These are phyloP conservation scores for Neurospora tetraspora DNA, from an alignment of 495 filamentous ascomycete genomes.

Conservation along the genomic window DNA sequence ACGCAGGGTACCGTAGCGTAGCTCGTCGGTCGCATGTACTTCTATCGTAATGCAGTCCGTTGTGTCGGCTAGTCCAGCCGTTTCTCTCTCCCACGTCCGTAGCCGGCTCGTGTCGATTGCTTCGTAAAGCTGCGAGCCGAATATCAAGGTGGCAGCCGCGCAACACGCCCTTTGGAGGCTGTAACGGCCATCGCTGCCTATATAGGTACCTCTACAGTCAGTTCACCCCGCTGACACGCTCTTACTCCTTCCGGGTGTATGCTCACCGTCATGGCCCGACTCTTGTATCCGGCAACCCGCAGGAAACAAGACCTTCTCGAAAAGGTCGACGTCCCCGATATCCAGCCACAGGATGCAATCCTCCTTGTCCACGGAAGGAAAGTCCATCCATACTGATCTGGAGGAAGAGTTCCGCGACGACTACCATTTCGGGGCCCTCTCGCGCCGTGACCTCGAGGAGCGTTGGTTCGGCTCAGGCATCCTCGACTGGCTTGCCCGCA, in stretches of 20 bases:
- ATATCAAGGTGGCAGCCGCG: background rate
- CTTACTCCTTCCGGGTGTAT: background rate
- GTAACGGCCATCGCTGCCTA: background rate
- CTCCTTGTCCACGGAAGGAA: background rate
- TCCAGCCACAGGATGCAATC: background rate
- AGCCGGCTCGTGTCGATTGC: background rate
- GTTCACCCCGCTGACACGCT: background rate
- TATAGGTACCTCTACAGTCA: background rate
- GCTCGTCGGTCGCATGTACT: background rate
- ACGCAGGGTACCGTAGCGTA: background rate
- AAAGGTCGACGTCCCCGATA: background rate
- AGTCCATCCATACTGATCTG: background rate
- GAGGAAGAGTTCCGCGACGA: no score
- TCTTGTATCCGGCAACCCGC: background rate
- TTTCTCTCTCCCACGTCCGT: background rate
- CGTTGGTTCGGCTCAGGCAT: no score
- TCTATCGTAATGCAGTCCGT: background rate
- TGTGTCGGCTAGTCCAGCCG: background rate
- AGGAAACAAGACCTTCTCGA: background rate
- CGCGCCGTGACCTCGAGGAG: no score
- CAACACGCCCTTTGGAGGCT: background rate
- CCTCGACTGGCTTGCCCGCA: no score
- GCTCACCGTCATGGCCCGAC: background rate
- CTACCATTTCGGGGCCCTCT: no score
- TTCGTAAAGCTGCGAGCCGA: background rate